These are phyloP conservation scores for Coemansia sp. DNA, from an alignment of 192 early-diverging fungal species.

Conservation along the genomic window DNA sequence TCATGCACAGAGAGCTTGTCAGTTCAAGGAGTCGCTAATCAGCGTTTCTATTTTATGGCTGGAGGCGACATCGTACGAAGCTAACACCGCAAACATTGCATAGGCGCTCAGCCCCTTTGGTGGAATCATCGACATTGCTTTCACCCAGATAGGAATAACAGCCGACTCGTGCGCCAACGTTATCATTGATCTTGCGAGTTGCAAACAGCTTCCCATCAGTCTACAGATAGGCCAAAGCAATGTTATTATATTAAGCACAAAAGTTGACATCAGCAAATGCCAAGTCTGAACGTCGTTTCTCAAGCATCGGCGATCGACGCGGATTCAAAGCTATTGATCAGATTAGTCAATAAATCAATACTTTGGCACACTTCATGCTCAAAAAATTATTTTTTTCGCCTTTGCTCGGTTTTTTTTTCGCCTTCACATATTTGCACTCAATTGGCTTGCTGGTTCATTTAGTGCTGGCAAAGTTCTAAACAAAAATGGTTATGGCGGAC, in stretches of 20 bases:
- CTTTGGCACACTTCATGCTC: not conserved
- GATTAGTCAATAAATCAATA: not conserved
- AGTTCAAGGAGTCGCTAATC: not conserved
- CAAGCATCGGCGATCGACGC: too few relatives aligned
- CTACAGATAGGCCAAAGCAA: not conserved
- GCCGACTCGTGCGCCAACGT: not conserved
- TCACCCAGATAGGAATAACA: not conserved
- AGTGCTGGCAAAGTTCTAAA: not conserved
- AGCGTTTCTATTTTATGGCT: not conserved
- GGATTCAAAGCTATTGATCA: too few relatives aligned
- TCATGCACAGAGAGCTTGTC: not conserved
- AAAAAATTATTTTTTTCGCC: not conserved
- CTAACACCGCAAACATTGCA: not conserved
- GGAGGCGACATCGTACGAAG: not conserved
- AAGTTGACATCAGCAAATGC: not conserved
- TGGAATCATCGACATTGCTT: not conserved
- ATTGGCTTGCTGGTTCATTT: not conserved
- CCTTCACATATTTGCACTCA: not conserved
- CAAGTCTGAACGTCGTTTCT: too few relatives aligned
- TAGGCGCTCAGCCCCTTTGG: not conserved
- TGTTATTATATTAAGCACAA: not conserved
- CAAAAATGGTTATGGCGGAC: conserved; percentile 16
- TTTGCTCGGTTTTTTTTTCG: not conserved
- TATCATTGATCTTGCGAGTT: not conserved
- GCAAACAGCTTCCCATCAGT: not conserved